Evolutionary conservation across 2,329 filamentous ascomycete genomes (phyloP), one percentile per base, ranked within the genome.

Genomic region (Diaporthe sp.): DNA sequence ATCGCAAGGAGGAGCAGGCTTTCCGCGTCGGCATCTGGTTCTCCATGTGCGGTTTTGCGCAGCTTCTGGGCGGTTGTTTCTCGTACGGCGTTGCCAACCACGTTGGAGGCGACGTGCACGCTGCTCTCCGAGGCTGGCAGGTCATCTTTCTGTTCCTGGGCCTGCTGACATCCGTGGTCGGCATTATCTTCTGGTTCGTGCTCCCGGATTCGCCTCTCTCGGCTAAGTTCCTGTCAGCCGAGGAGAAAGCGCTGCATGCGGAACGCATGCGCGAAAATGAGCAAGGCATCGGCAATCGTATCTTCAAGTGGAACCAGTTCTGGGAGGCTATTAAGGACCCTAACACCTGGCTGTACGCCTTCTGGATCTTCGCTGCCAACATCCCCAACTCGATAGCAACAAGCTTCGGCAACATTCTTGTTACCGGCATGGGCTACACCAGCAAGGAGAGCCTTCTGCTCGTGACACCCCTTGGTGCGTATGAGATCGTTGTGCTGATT

Each of bases 141-240:
- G 78, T 84, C 1, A 83, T 85, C 25, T 85, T 85, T 61, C 77
- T 85, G 7, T 79, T 85, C 71, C 75, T 83, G 31, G 84, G 84
- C 1, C 74, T 84, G 86, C 22, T 72, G 22, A 72, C 69, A 8
- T 39, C 53, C 2, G 31, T 57, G 12, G 28, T 72, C 37, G 69
- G 86, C 0, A 80, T 87, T 4, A 62, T 80, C 31, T 83, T 85
- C 72, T 84, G 80, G 78, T 81, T 84, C 74, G 68, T 85, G 59
- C 79, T 85, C 74, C 83, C 84, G 0, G 83, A 84, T 72, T 81
- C 81, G 4, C 83, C 83, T 1, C 77, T 81, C 5, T 80, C 79
- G 13, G 82, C 83, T 0, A 61, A 78, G 0, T 84, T 83, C 74
- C 80, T 85, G 9, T 78, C 80, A 0, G 74, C 78, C 9, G 78